Conservation (phyloP, 2,329 filamentous ascomycete genomes). For the Fusarium bulbicola region DNA sequence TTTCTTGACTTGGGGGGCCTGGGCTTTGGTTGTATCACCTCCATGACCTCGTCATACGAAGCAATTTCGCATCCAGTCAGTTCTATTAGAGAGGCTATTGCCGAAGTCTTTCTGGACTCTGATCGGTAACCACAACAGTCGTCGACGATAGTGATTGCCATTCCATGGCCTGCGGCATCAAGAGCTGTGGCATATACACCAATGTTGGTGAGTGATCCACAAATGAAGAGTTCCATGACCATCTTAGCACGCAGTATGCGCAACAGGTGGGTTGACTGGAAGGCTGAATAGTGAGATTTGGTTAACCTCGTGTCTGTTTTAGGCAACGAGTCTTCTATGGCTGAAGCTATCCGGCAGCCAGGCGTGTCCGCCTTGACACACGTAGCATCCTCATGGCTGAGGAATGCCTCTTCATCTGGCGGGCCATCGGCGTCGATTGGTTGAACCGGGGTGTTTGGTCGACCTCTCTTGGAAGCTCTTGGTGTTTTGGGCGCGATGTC, state of each 20-base stretch:
- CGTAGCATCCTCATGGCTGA: conserved; percentile 52
- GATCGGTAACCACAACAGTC: conserved; percentile 88
- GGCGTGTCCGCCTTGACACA: conserved; percentile 57
- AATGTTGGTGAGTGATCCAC: conserved; percentile 85
- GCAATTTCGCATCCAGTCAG: conserved; percentile 77
- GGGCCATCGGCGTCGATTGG: conserved; percentile 12
- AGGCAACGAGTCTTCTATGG: conserved; percentile 55
- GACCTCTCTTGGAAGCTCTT: conserved; percentile 16
- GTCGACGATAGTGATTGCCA: conserved; percentile 85
- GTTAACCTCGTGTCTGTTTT: conserved; percentile 61
- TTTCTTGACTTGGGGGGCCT: conserved; percentile 17
- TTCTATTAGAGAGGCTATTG: conserved; percentile 75
- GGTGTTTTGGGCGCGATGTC: conserved; percentile 42
- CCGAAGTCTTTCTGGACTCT: conserved; percentile 72
- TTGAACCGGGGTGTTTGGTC: conserved; percentile 22
- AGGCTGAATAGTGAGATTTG: conserved; percentile 90
- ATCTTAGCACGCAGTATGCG: conserved; percentile 83
- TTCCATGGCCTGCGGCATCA: conserved; percentile 87
- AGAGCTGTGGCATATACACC: conserved; percentile 91
- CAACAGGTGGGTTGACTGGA: conserved; percentile 78
- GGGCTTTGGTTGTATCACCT: conserved; percentile 36
- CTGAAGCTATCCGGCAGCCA: conserved; percentile 57
- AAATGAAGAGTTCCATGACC: conserved; percentile 89
- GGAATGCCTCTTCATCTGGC: conserved; percentile 56
- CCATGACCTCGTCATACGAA: conserved; percentile 66